These are phyloP conservation scores for Ascochyta lentis DNA, from an alignment of 2,329 filamentous ascomycete genomes.

Conservation along the genomic window DNA sequence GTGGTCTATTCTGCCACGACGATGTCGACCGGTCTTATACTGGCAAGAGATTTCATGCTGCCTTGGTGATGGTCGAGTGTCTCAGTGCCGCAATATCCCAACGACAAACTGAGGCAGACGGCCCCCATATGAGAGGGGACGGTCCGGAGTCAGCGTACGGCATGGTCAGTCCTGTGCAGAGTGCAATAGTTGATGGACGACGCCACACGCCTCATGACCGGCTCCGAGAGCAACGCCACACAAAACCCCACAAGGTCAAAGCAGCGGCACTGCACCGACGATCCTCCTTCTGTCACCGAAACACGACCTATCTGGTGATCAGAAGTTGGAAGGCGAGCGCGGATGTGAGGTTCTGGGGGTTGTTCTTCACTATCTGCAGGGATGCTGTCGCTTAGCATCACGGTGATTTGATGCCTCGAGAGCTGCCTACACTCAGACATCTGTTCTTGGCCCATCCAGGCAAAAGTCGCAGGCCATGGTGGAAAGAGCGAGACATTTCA, in stretches of 20 bases:
- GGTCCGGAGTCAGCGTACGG: constrained; percentile 18
- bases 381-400: constrained; percentile 14
- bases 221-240: constrained; percentile 19
- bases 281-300: constrained; percentile 11
- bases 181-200: constrained; percentile 11
- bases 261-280: constrained; percentile 14
- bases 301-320: constrained; percentile 9
- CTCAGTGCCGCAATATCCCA: constrained; percentile 22
- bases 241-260: constrained; percentile 15
- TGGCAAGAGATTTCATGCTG: constrained; percentile 14
- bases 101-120: constrained; percentile 16
- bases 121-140: constrained; percentile 20
- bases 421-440: constrained; percentile 10
- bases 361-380: constrained; percentile 6
- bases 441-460: neutral
- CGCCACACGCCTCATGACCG: constrained; percentile 18
- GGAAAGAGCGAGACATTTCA: neutral
- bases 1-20: constrained; percentile 14
- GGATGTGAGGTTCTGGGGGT: neutral
- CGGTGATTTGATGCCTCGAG: constrained; percentile 18
- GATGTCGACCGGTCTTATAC: constrained; percentile 17
- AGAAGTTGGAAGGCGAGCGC: constrained; percentile 2
- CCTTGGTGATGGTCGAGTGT: constrained; percentile 14
- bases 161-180: constrained; percentile 16
- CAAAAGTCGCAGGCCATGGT: neutral